These are phyloP conservation scores for Colletotrichum truncatum DNA, from an alignment of 2,329 filamentous ascomycete species.

Conservation along the genomic window DNA sequence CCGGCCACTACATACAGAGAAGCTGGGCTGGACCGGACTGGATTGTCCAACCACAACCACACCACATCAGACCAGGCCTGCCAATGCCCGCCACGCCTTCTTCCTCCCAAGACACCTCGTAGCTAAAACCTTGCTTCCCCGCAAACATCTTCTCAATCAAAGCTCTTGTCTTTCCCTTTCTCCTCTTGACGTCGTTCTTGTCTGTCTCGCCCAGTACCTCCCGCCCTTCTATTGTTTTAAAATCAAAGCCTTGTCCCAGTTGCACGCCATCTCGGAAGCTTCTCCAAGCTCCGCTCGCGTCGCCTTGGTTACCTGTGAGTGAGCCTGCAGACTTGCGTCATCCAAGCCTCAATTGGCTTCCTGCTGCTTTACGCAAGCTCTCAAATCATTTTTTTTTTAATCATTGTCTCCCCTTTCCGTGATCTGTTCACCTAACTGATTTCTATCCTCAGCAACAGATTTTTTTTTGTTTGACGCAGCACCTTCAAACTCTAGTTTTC, in stretches of 20 bases:
- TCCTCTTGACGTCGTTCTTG: neutral
- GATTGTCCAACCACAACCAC: slow-evolving; percentile 29
- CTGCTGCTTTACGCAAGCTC: neutral
- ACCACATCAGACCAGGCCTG: slow-evolving; percentile 24
- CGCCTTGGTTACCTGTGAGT: slow-evolving; percentile 29
- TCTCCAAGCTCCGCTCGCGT: slow-evolving; percentile 22
- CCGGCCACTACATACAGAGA: neutral
- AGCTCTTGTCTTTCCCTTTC: slow-evolving; percentile 11
- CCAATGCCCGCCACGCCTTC: slow-evolving; percentile 9
- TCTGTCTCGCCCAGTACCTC: slow-evolving; percentile 12
- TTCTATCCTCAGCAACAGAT: neutral
- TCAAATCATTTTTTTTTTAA: slow-evolving; percentile 5
- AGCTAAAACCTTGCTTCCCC: slow-evolving; percentile 32
- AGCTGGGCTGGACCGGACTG: slow-evolving; percentile 18
- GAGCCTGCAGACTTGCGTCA: slow-evolving; percentile 26
- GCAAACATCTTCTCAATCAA: slow-evolving; percentile 17
- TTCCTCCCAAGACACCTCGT: slow-evolving; percentile 10
- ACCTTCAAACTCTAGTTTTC: slow-evolving; percentile 1
- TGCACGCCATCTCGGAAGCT: slow-evolving; percentile 21
- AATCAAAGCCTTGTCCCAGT: slow-evolving; percentile 26
- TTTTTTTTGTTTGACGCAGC: neutral
- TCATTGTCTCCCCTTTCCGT: neutral
- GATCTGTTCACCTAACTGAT: neutral
- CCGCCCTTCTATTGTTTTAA: slow-evolving; percentile 21
- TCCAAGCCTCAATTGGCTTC: slow-evolving; percentile 11